Evolutionary conservation across 768 basidiomycete genomes (phyloP).

Genomic region (Kwoniella dejecticola): DNA sequence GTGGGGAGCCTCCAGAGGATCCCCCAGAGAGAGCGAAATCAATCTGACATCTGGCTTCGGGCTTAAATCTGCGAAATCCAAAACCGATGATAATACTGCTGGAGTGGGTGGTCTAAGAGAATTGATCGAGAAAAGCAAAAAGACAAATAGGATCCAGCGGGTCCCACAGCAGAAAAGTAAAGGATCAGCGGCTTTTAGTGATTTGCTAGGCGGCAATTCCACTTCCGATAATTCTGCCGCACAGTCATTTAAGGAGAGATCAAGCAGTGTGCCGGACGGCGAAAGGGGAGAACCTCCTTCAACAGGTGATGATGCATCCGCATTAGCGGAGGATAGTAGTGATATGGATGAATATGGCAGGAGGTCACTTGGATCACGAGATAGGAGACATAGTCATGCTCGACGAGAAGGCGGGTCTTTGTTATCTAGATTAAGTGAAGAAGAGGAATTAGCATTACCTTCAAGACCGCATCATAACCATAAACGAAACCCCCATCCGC

Average conservation of each 20-base stretch:
- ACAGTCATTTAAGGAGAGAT: too few relatives aligned
- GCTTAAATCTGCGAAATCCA: slow-evolving; percentile 12
- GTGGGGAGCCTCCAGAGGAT: slow-evolving; percentile 17
- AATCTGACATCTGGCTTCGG: slow-evolving; percentile 16
- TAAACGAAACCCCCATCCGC: slow-evolving; percentile 2
- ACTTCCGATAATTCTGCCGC: too few relatives aligned
- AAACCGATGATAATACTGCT: neutral
- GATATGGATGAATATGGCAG: neutral
- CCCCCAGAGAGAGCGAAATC: neutral
- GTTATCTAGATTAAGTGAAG: slow-evolving; percentile 17
- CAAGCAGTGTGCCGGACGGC: neutral
- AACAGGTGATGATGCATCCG: neutral
- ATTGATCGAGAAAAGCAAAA: slow-evolving; percentile 14
- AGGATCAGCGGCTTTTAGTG: slow-evolving; percentile 18
- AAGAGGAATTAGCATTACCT: slow-evolving; percentile 17
- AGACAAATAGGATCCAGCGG: slow-evolving; percentile 4
- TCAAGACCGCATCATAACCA: slow-evolving; percentile 13
- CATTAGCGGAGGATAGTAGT: neutral
- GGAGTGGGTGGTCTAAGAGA: neutral
- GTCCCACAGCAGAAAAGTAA: neutral
- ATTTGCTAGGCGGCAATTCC: slow-evolving; percentile 12
- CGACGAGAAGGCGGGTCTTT: slow-evolving; percentile 16
- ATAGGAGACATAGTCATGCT: neutral
- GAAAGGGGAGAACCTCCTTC: neutral
- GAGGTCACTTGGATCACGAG: slow-evolving; percentile 2